phyloP scores from a whole-genome alignment of 2,329 filamentous ascomycete genomes.

The Bipolaris gigantea region DNA sequence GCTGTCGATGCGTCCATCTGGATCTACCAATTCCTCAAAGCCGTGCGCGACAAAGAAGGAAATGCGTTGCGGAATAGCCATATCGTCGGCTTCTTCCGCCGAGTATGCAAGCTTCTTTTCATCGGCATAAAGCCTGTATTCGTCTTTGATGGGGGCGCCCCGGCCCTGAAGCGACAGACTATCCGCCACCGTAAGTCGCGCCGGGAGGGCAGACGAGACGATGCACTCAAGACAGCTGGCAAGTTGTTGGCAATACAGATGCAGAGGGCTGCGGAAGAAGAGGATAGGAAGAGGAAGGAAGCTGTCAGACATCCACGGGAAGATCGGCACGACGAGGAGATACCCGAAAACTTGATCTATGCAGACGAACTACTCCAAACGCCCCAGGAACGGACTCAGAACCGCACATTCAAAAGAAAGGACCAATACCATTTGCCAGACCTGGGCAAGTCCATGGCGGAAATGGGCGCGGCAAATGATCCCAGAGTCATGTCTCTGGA shows the following conservation, averaged over 20 bases:
- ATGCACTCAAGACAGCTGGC: conserved; percentile 88
- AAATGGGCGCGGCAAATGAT: conserved; percentile 88
- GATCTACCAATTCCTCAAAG: conserved; percentile 99
- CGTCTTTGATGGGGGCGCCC: conserved; percentile 95
- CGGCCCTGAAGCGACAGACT: conserved; percentile 86
- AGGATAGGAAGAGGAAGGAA: conserved; percentile 67
- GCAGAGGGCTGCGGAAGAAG: conserved; percentile 85
- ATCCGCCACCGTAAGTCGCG: conserved; percentile 76
- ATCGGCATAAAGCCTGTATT: conserved; percentile 96
- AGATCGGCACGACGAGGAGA: conserved; percentile 65
- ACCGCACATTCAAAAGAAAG: conserved; percentile 81
- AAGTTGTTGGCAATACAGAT: conserved; percentile 93
- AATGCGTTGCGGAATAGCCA: conserved; percentile 96
- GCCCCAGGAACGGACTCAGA: conserved; percentile 71
- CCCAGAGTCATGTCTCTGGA: conserved; percentile 95
- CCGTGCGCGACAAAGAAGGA: conserved; percentile 96
- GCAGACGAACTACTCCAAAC: conserved; percentile 87
- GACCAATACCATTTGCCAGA: conserved; percentile 96
- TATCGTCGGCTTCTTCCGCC: conserved; percentile 94
- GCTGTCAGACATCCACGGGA: conserved; percentile 44
- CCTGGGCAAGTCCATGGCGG: conserved; percentile 72
- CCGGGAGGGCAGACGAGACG: conserved; percentile 85
- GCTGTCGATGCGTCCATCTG: conserved; percentile 98
- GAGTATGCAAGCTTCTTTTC: conserved; percentile 96
- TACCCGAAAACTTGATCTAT: conserved; percentile 80